These are phyloP conservation scores for Vaccinium corymbosum DNA, from an alignment of 148 eudicot species.

Conservation along the genomic window DNA sequence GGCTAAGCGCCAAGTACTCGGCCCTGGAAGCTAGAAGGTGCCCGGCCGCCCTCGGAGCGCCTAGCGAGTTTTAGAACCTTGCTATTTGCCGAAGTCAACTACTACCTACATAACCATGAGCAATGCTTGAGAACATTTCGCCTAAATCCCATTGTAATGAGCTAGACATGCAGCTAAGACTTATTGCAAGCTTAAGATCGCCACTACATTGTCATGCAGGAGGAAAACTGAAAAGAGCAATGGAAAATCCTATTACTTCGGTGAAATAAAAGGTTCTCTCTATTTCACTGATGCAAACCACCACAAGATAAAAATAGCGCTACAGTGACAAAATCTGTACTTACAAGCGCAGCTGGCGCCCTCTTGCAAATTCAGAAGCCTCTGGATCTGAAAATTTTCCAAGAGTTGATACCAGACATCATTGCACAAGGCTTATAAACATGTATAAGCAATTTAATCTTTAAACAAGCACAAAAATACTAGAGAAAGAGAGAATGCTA, in stretches of 20 bases:
- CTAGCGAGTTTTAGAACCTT: too few species aligned
- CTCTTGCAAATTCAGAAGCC: constrained; percentile 66
- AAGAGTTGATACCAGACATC: background rate
- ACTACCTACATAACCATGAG: background rate
- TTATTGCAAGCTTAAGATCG: background rate
- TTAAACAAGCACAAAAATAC: background rate
- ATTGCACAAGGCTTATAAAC: background rate
- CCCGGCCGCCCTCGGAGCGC: too few species aligned
- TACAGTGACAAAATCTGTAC: constrained; percentile 23
- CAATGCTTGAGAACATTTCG: background rate
- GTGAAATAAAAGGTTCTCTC: background rate
- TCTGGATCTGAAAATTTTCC: constrained; percentile 53
- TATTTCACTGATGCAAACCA: constrained; percentile 8
- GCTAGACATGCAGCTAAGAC: background rate
- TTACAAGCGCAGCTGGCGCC: constrained; percentile 96
- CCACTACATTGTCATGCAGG: background rate
- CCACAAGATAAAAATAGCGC: background rate
- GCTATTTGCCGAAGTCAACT: background rate
- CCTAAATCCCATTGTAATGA: background rate
- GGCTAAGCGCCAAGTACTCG: too few species aligned
- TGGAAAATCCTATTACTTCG: background rate
- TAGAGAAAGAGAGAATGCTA: background rate
- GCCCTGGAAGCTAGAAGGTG: too few species aligned
- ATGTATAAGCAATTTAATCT: background rate
- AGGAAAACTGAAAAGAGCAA: background rate